A percentile compares a stretch with the other conserved stretches of the same genome.
These are phyloP conservation scores for Penicillium sp. DNA, from an alignment of 2,329 filamentous ascomycete genomes.

Conservation along the genomic window DNA sequence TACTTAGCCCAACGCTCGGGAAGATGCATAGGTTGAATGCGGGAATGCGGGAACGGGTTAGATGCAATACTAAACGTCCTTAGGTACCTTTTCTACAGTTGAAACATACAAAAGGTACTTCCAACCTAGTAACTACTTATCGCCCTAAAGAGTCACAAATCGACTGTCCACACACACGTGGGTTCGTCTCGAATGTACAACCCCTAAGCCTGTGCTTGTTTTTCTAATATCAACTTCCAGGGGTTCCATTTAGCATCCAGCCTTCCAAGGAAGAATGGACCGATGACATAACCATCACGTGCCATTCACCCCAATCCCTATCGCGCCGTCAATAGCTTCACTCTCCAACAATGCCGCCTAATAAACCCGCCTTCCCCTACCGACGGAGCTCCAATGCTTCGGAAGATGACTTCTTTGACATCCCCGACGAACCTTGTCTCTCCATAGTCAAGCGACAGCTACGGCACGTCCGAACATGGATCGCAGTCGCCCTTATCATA, in stretches of 20 bases:
- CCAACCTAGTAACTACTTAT: no score
- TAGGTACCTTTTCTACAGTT: no score
- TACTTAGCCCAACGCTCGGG: no score
- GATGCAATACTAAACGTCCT: no score
- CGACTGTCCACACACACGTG: no score
- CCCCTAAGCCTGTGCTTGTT: not conserved
- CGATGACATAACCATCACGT: slow-evolving; percentile 7
- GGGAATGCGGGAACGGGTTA: no score
- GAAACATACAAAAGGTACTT: no score
- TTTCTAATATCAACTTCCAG: not conserved
- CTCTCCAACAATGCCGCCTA: slow-evolving; percentile 12
- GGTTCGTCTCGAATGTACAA: not conserved
- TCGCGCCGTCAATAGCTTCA: not conserved
- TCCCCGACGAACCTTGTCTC: slow-evolving; percentile 31
- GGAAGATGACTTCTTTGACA: slow-evolving; percentile 37
- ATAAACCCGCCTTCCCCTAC: slow-evolving; percentile 19
- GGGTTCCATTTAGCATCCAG: not conserved
- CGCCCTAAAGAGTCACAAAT: no score
- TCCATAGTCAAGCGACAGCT: slow-evolving; percentile 33
- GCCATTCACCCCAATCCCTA: not conserved
- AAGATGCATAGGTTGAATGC: no score
- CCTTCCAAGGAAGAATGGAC: no score
- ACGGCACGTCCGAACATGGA: slow-evolving; percentile 33
- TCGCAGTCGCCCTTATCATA: slow-evolving; percentile 22
- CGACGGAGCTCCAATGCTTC: slow-evolving; percentile 32